These are phyloP conservation scores for Smithsoniella earleae DNA, from an alignment of 163 green algal genomes.

Conservation along the genomic window DNA sequence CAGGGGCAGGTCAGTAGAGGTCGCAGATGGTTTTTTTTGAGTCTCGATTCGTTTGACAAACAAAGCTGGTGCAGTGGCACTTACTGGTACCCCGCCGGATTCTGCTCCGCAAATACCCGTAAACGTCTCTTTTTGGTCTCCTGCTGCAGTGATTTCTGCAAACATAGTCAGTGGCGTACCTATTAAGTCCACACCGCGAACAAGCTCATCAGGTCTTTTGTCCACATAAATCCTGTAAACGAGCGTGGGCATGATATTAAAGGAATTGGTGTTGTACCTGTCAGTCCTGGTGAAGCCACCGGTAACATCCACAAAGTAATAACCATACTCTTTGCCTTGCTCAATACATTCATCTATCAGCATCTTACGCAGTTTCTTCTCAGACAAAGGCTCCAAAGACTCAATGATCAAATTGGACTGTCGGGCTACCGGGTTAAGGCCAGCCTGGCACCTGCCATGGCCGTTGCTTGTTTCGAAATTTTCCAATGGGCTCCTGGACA, in stretches of 20 bases:
- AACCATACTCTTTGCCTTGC: background rate
- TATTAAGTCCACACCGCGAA: background rate
- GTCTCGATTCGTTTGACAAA: background rate
- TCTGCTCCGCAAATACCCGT: background rate
- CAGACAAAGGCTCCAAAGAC: background rate
- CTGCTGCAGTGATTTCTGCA: background rate
- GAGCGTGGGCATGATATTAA: background rate
- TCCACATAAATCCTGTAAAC: background rate
- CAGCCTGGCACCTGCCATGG: background rate
- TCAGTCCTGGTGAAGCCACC: background rate
- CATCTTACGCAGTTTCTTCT: background rate
- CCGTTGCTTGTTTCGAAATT: background rate
- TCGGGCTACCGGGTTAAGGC: background rate
- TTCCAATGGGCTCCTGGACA: background rate
- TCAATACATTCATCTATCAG: background rate
- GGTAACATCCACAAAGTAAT: background rate
- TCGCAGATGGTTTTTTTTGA: background rate
- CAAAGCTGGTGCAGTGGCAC: background rate
- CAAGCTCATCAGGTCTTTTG: background rate
- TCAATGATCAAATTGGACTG: background rate
- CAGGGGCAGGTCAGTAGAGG: background rate
- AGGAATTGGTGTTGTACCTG: background rate
- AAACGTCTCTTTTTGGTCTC: background rate
- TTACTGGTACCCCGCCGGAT: background rate
- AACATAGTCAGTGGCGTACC: background rate